Evolutionary conservation across 1,284 basidiomycete species (phyloP).

Genomic region (Apiotrichum laibachii): DNA sequence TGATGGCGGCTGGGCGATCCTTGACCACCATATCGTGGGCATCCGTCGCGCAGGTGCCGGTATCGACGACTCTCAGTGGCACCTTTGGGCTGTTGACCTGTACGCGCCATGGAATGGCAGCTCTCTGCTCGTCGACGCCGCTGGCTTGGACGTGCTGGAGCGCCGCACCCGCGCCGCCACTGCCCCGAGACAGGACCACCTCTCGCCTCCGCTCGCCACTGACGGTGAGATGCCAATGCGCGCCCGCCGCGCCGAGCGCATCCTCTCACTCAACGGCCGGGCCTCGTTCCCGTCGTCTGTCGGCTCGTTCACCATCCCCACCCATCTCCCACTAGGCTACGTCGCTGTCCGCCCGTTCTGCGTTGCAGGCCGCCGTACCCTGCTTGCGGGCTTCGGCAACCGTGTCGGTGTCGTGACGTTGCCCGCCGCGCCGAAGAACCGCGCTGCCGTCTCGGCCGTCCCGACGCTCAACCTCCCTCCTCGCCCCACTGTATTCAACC

Average conservation of each 20-base stretch:
- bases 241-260: conserved; percentile 35
- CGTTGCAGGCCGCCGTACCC: conserved; percentile 9
- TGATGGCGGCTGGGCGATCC: conserved; percentile 27
- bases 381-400: conserved; percentile 44
- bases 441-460: neutral
- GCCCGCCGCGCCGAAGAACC: neutral
- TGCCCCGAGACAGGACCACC: neutral
- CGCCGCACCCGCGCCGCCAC: conserved; percentile 10
- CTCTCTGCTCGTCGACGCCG: conserved; percentile 28
- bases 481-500: neutral
- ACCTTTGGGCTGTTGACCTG: conserved; percentile 39
- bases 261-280: conserved; percentile 38
- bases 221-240: conserved; percentile 28
- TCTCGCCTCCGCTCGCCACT: neutral
- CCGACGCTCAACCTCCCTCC: conserved; percentile 2
- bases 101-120: conserved; percentile 34
- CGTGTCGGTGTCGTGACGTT: conserved; percentile 36
- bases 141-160: conserved; percentile 21
- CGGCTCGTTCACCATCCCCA: conserved; percentile 31
- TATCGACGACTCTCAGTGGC: conserved; percentile 44
- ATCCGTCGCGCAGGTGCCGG: conserved; percentile 28
- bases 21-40: conserved; percentile 30
- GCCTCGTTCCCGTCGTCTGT: conserved; percentile 32
- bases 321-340: conserved; percentile 35
- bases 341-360: conserved; percentile 32